Evolutionary conservation across 805 yeast species (phyloP).

Genomic region (Candida tammaniensis): DNA sequence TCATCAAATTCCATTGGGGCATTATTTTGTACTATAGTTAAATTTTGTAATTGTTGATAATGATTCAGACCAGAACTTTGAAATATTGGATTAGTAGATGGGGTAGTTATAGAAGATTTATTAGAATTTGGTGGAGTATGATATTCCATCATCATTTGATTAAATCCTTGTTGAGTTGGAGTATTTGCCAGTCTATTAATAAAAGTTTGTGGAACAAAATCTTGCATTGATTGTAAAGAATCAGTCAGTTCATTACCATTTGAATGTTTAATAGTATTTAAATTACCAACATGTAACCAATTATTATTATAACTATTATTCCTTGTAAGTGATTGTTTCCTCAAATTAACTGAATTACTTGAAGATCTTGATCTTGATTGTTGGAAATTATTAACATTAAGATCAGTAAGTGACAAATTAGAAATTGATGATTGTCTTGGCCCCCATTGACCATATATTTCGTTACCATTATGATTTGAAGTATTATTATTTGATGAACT

Average conservation of each 20-base stretch:
- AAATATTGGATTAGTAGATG: constrained; percentile 7
- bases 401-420: constrained; percentile 38
- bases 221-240: constrained; percentile 43
- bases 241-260: constrained; percentile 30
- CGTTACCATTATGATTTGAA: constrained; percentile 4
- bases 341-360: constrained; percentile 33
- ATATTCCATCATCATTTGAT: constrained; percentile 32
- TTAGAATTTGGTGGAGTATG: constrained; percentile 38
- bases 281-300: constrained; percentile 46
- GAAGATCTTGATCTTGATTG: constrained; percentile 25
- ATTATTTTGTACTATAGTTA: constrained; percentile 7
- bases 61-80: too few species aligned
- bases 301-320: constrained; percentile 34
- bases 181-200: constrained; percentile 30
- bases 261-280: constrained; percentile 26
- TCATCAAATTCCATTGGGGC: constrained; percentile 28
- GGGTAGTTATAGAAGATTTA: constrained; percentile 27
- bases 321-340: constrained; percentile 44
- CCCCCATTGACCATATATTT: constrained; percentile 15
- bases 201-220: constrained; percentile 41
- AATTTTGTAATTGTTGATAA: constrained; percentile 4
- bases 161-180: constrained; percentile 21
- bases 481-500: constrained; percentile 9
- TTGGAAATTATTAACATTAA: constrained; percentile 32
- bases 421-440: constrained; percentile 37